Conservation (phyloP, 176 grass and related monocot genomes). For the Triticum timopheevii region DNA sequence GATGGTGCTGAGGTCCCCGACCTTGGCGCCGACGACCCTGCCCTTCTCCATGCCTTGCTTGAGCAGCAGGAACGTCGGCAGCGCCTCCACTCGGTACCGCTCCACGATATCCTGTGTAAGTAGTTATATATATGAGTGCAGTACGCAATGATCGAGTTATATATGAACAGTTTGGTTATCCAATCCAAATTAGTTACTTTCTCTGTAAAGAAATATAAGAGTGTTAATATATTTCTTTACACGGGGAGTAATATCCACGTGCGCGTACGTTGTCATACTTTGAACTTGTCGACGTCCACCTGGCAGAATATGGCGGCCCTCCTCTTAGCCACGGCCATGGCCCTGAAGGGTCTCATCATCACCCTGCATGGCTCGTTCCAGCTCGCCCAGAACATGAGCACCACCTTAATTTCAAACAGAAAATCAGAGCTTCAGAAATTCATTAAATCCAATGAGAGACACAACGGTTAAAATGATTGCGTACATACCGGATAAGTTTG, state of each 20-base stretch:
- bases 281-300: not conserved
- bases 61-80: constrained; percentile 15
- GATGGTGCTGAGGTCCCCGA: not conserved
- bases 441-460: not conserved
- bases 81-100: constrained; percentile 9
- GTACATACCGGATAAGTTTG: not conserved
- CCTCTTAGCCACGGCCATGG: not conserved
- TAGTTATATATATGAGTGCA: no score
- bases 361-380: not conserved
- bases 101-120: not conserved
- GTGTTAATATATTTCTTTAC: no score
- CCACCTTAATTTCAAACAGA: not conserved
- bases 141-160: no score
- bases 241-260: no score
- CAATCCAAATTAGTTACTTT: no score
- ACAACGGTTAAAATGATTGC: no score
- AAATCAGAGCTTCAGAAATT: not conserved
- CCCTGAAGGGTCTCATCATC: not conserved
- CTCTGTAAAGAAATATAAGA: no score
- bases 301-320: not conserved
- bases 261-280: no score
- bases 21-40: constrained; percentile 9
- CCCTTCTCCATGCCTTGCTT: not conserved
- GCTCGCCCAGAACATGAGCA: constrained; percentile 10
- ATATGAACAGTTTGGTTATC: no score